Evolutionary conservation across 2,329 filamentous ascomycete genomes (phyloP).

Genomic region (Xylaria sp.): DNA sequence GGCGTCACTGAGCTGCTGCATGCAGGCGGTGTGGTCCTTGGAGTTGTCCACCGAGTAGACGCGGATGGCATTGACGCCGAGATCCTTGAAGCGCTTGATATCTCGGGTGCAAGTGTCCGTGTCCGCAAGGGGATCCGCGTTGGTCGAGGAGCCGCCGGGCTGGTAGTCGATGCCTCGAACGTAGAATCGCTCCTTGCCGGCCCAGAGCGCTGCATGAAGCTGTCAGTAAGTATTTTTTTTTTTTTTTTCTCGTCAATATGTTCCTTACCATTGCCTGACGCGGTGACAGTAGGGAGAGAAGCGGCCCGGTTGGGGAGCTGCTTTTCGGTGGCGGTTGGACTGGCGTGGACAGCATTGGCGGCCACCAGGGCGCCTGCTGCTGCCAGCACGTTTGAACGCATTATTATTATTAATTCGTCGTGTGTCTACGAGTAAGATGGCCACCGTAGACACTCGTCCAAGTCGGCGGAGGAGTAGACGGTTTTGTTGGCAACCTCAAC

Average conservation of each 20-base stretch:
- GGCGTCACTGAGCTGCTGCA: constrained; percentile 81
- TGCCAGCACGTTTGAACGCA: constrained; percentile 62
- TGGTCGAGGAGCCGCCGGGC: constrained; percentile 67
- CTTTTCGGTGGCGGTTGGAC: constrained; percentile 62
- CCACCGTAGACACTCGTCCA: constrained; percentile 25
- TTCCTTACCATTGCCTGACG: constrained; percentile 65
- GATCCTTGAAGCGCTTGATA: constrained; percentile 81
- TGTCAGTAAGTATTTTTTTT: constrained; percentile 34
- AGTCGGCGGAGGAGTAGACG: background rate
- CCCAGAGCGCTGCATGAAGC: constrained; percentile 62
- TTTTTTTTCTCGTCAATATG: too few species aligned
- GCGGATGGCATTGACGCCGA: constrained; percentile 91
- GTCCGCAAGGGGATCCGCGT: constrained; percentile 81
- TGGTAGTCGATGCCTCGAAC: constrained; percentile 72
- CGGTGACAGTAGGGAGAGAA: constrained; percentile 61
- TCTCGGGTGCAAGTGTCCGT: constrained; percentile 78
- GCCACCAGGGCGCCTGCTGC: constrained; percentile 63
- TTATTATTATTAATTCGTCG: constrained; percentile 50
- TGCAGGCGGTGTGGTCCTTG: constrained; percentile 83
- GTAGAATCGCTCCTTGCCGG: constrained; percentile 65
- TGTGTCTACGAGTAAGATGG: constrained; percentile 25
- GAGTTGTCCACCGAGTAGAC: constrained; percentile 95
- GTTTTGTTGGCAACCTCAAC: constrained; percentile 9
- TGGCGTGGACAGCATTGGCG: constrained; percentile 57
- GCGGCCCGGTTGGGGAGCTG: constrained; percentile 63